Conservation (phyloP, 768 basidiomycete species). For the Tylopilus sp. region DNA sequence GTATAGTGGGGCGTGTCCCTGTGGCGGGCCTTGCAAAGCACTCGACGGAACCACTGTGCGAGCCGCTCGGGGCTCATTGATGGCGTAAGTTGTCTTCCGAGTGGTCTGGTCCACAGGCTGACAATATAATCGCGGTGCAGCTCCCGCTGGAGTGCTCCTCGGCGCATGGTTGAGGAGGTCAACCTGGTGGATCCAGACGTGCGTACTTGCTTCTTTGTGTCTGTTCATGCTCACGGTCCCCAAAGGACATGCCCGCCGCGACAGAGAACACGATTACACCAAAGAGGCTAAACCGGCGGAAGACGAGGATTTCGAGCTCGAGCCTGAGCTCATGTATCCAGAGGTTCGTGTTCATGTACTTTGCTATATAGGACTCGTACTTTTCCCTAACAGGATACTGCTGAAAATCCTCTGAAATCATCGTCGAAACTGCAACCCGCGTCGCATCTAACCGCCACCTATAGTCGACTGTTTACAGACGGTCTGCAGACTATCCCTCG, state of each 20-base stretch:
- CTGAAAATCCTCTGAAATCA: background rate
- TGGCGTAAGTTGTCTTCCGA: background rate
- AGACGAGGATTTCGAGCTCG: constrained; percentile 7
- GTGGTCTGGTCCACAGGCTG: background rate
- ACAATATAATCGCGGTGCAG: background rate
- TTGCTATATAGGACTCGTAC: too few relatives aligned
- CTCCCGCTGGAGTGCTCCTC: background rate
- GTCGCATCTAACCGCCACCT: background rate
- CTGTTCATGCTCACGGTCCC: background rate
- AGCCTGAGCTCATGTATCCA: constrained; percentile 21
- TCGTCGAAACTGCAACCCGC: background rate
- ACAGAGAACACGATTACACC: background rate
- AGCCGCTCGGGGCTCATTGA: background rate
- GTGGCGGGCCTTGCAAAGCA: too few relatives aligned
- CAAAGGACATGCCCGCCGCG: constrained; percentile 1
- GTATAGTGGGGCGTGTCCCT: too few relatives aligned
- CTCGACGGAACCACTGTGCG: too few relatives aligned
- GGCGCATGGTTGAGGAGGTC: background rate
- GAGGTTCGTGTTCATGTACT: background rate
- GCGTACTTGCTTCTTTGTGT: background rate
- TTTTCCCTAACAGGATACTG: constrained; percentile 9
- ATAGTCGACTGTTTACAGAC: background rate
- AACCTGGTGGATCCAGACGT: constrained; percentile 27
- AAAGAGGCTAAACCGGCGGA: background rate
- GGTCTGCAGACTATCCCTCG: constrained; percentile 3